These are phyloP conservation scores for Aspergillus diversus DNA, from an alignment of 495 filamentous ascomycete genomes.

Conservation along the genomic window DNA sequence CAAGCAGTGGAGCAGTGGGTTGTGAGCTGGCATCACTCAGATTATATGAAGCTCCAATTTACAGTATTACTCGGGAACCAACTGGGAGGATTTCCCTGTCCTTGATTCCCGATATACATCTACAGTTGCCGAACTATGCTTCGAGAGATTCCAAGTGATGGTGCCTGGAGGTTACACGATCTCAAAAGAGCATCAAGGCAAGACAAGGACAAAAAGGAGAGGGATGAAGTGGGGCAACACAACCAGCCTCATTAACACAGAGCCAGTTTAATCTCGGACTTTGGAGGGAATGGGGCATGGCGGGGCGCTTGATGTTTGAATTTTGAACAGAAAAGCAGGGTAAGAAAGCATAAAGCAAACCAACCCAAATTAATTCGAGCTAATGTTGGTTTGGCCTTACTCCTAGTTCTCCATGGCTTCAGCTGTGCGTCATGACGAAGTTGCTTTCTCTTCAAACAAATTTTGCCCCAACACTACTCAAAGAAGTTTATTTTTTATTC, in stretches of 20 bases:
- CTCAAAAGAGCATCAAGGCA: not conserved
- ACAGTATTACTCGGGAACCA: not conserved
- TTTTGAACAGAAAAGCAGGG: slow-evolving; percentile 1
- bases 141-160: not conserved
- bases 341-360: not conserved
- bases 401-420: not conserved
- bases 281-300: not conserved
- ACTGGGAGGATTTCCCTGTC: not conserved
- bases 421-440: not conserved
- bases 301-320: not conserved
- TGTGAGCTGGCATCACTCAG: slow-evolving; percentile 7
- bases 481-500: not conserved
- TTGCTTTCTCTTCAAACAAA: not conserved
- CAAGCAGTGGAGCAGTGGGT: slow-evolving; percentile 1
- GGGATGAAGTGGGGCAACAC: not conserved
- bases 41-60: not conserved
- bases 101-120: not conserved
- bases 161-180: not conserved
- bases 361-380: too few species aligned
- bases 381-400: not conserved
- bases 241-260: not conserved
- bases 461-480: not conserved
- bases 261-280: not conserved
- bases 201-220: not conserved
- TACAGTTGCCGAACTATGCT: not conserved